Evolutionary conservation across 176 grass and related monocot genomes (phyloP).

Genomic region (Eleusine indica): DNA sequence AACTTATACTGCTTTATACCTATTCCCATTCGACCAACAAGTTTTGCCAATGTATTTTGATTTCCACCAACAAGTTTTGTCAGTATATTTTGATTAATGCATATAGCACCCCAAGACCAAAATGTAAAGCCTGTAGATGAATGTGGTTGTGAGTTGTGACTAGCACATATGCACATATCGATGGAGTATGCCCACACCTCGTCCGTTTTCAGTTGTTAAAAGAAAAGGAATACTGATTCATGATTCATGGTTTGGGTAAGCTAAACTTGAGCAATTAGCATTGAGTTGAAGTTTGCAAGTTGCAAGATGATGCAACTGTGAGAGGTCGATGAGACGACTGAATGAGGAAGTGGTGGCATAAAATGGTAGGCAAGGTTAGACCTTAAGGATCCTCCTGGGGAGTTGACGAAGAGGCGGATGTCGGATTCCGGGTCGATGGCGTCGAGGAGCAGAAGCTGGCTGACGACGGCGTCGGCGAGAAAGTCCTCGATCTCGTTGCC

Average conservation of each 20-base stretch:
- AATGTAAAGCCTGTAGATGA: background rate
- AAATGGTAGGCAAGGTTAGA: background rate
- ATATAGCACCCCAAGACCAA: background rate
- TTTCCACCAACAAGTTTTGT: background rate
- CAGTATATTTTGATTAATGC: background rate
- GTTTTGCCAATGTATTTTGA: background rate
- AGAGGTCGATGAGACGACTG: background rate
- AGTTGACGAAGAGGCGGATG: constrained; percentile 90
- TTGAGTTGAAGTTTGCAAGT: background rate
- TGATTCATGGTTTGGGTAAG: background rate
- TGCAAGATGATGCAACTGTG: background rate
- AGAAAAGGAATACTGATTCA: background rate
- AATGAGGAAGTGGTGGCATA: background rate
- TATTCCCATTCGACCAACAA: background rate
- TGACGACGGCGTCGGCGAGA: constrained; percentile 78
- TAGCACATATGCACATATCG: background rate
- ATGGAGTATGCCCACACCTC: background rate
- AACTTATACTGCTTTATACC: background rate
- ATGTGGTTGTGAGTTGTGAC: background rate
- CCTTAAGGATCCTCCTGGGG: constrained; percentile 78
- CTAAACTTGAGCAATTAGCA: background rate
- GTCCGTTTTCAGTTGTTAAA: background rate
- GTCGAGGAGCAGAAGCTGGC: constrained; percentile 91
- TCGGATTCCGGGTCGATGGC: constrained; percentile 70
- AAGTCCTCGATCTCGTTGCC: constrained; percentile 93